phyloP scores from a whole-genome alignment of 1,139 yeast species.

The Zygosaccharomyces sapae region DNA sequence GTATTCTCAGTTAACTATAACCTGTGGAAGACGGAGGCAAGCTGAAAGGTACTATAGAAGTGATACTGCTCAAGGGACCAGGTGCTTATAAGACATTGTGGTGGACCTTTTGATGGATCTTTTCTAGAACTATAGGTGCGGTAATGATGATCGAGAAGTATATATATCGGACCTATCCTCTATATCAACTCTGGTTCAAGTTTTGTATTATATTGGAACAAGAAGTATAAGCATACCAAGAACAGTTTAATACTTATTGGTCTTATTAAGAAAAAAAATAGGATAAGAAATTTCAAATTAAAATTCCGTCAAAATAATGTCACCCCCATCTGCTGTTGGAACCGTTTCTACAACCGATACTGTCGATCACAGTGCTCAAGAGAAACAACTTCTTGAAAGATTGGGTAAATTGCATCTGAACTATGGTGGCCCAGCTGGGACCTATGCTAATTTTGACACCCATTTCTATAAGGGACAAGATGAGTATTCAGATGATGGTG shows the following conservation, averaged over 20 bases:
- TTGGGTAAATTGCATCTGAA: conserved; percentile 9
- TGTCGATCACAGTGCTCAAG: neutral
- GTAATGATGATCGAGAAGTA: neutral
- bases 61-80: neutral
- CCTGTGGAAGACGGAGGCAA: neutral
- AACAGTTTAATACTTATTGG: neutral
- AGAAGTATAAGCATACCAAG: neutral
- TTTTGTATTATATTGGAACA: neutral
- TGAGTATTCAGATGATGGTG: conserved; percentile 19
- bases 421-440: conserved; percentile 1
- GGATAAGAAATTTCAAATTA: neutral
- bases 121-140: neutral
- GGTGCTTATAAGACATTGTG: conserved; percentile 4
- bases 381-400: conserved; percentile 4
- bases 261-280: neutral
- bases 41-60: neutral
- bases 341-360: conserved; percentile 1
- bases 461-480: conserved; percentile 24
- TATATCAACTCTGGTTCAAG: neutral
- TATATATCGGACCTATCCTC: neutral
- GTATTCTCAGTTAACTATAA: neutral
- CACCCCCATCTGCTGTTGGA: conserved; percentile 6
- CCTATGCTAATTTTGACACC: conserved; percentile 21
- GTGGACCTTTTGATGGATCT: neutral
- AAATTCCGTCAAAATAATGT: neutral